These are phyloP conservation scores for Xylariomycetidae sp. DNA, from an alignment of 2,329 filamentous ascomycete species.

Conservation along the genomic window DNA sequence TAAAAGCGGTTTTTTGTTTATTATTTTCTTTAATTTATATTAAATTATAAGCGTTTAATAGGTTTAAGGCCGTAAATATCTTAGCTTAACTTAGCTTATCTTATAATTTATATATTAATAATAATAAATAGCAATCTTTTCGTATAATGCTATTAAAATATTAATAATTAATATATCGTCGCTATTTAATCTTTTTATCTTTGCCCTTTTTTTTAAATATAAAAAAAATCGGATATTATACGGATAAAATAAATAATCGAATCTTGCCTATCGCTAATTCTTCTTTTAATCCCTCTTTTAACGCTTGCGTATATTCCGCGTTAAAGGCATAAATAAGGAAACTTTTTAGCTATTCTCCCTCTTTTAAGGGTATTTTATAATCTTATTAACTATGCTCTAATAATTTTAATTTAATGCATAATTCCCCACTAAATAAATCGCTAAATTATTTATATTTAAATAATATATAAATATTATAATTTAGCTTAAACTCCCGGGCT, in stretches of 20 bases:
- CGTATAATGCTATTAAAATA: not conserved
- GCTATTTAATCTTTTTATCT: not conserved
- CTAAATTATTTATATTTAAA: not conserved
- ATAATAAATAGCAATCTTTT: not conserved
- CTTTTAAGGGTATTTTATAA: too few relatives aligned
- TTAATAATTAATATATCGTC: slow-evolving; percentile 1
- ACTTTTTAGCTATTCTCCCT: not conserved
- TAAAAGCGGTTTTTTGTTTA: not conserved
- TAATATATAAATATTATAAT: not conserved
- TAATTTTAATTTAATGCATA: not conserved
- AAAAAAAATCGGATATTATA: too few relatives aligned
- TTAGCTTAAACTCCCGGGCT: not conserved
- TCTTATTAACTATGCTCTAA: not conserved
- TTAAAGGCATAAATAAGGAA: not conserved
- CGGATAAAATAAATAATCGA: too few relatives aligned
- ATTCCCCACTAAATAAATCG: not conserved
- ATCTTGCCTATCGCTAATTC: too few relatives aligned
- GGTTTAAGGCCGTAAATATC: not conserved
- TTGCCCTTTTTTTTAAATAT: too few relatives aligned
- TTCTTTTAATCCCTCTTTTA: too few relatives aligned
- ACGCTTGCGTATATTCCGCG: too few relatives aligned
- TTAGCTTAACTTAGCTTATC: not conserved
- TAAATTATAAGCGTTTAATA: slow-evolving; percentile 1
- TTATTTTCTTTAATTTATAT: not conserved
- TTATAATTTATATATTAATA: not conserved